phyloP scores from a whole-genome alignment of 768 basidiomycete species.

The Amyloporia xantha region DNA sequence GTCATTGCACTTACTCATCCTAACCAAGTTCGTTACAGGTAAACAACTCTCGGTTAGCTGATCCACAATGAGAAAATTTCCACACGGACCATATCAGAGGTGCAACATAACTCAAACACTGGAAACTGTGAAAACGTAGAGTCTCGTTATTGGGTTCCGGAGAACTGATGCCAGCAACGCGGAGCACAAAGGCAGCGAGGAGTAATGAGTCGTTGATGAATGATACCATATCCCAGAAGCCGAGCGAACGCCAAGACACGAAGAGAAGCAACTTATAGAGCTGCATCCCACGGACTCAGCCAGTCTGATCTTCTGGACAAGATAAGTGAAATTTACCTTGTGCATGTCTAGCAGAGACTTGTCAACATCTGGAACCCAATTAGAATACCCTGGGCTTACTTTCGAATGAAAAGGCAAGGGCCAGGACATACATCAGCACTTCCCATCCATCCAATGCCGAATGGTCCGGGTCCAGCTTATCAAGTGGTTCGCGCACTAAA shows the following conservation, averaged over 20 bases:
- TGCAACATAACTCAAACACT: constrained; percentile 80
- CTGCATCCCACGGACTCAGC: constrained; percentile 35
- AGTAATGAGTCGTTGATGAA: constrained; percentile 71
- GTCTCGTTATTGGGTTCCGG: constrained; percentile 29
- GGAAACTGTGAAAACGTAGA: constrained; percentile 68
- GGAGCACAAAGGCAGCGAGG: constrained; percentile 65
- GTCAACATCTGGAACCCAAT: too few relatives aligned
- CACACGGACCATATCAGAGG: constrained; percentile 75
- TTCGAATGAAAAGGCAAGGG: constrained; percentile 72
- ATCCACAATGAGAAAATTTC: background rate
- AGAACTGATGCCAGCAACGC: constrained; percentile 48
- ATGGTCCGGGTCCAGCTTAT: constrained; percentile 53
- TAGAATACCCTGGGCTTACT: too few relatives aligned
- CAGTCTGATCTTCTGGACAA: background rate
- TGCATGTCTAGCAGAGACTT: constrained; percentile 37
- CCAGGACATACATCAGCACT: constrained; percentile 69
- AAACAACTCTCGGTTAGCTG: too few relatives aligned
- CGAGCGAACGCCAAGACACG: constrained; percentile 74
- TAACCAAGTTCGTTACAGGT: constrained; percentile 21
- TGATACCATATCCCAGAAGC: constrained; percentile 70
- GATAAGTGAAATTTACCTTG: constrained; percentile 33
- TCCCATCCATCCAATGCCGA: constrained; percentile 74
- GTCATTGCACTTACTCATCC: constrained; percentile 65
- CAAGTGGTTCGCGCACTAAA: constrained; percentile 70
- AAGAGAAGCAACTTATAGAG: constrained; percentile 65